Conservation (phyloP, 192 early-diverging fungal genomes). For the Mortierella hygrophila region DNA sequence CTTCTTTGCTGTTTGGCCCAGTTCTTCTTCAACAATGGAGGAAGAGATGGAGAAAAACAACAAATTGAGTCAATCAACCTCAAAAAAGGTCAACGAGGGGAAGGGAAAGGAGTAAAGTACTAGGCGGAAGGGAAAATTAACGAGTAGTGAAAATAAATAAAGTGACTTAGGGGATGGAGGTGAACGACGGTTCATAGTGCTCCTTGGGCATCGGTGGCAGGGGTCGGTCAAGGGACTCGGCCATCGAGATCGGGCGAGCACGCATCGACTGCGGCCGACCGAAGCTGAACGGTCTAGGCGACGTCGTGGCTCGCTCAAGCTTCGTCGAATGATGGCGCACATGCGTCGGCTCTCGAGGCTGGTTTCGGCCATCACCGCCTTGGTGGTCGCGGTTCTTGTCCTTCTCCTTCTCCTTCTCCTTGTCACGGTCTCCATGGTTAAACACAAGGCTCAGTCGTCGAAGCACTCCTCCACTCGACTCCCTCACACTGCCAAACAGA, state of each 20-base stretch:
- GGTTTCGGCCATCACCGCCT: conserved; percentile 1
- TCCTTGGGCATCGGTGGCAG: conserved; percentile 56
- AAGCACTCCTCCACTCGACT: conserved; percentile 55
- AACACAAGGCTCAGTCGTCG: conserved; percentile 49
- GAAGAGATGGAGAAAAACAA: not conserved
- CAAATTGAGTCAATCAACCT: not conserved
- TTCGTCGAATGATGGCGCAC: conserved; percentile 48
- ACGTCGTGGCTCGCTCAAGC: conserved; percentile 43
- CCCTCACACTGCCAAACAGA: conserved; percentile 54
- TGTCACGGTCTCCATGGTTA: conserved; percentile 47
- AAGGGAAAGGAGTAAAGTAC: not conserved
- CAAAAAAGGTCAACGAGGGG: not conserved
- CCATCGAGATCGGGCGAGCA: conserved; percentile 49
- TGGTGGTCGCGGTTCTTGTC: conserved; percentile 6
- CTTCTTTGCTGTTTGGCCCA: not conserved
- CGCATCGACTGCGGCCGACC: conserved; percentile 50
- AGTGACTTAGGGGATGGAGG: conserved; percentile 31
- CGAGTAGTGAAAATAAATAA: not conserved
- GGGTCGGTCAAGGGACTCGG: conserved; percentile 46
- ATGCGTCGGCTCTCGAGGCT: conserved; percentile 13
- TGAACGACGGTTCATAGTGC: conserved; percentile 48
- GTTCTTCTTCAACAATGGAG: no score
- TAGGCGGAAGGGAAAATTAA: not conserved
- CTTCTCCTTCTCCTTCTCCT: conserved; percentile 33
- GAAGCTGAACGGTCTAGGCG: conserved; percentile 41